Evolutionary conservation across 2,329 filamentous ascomycete genomes (phyloP).

Genomic region (Coleophoma cylindrospora): DNA sequence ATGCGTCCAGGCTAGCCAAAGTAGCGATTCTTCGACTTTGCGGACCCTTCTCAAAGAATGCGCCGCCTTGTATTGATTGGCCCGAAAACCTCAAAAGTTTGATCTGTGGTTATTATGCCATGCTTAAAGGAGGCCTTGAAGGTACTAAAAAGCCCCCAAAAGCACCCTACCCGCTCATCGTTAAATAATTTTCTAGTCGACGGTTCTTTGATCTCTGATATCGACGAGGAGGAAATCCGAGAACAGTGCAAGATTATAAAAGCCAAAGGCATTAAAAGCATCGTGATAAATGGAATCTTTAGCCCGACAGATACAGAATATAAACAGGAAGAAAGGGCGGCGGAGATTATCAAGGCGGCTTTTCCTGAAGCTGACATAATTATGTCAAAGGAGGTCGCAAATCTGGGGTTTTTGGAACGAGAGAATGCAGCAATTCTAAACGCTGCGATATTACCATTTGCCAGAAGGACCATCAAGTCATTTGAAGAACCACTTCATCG

Average conservation of each 20-base stretch:
- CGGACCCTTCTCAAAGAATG: slow-evolving; percentile 42
- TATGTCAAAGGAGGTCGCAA: slow-evolving; percentile 46
- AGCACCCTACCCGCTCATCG: too few species aligned
- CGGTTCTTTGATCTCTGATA: slow-evolving; percentile 9
- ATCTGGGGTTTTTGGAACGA: slow-evolving; percentile 42
- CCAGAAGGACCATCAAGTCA: slow-evolving; percentile 44
- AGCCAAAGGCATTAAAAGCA: slow-evolving; percentile 32
- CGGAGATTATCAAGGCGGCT: slow-evolving; percentile 6
- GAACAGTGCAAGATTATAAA: slow-evolving; percentile 10
- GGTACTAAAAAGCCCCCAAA: too few species aligned
- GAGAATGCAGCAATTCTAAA: slow-evolving; percentile 61
- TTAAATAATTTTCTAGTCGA: slow-evolving; percentile 2
- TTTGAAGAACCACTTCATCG: slow-evolving; percentile 45
- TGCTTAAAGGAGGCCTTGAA: slow-evolving; percentile 45
- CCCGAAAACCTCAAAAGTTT: slow-evolving; percentile 41
- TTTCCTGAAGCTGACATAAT: slow-evolving; percentile 30
- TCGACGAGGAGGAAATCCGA: slow-evolving; percentile 7
- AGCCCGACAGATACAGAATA: slow-evolving; percentile 45
- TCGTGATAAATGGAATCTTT: slow-evolving; percentile 47
- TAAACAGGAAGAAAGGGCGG: slow-evolving; percentile 38
- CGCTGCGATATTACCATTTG: slow-evolving; percentile 52
- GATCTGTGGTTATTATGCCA: slow-evolving; percentile 38
- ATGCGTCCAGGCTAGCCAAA: slow-evolving; percentile 38
- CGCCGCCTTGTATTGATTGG: slow-evolving; percentile 40
- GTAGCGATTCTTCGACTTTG: slow-evolving; percentile 52